Base-by-base conservation (phyloP, 208 protist genomes). In the Ichthyophonus hoferi region DNA sequence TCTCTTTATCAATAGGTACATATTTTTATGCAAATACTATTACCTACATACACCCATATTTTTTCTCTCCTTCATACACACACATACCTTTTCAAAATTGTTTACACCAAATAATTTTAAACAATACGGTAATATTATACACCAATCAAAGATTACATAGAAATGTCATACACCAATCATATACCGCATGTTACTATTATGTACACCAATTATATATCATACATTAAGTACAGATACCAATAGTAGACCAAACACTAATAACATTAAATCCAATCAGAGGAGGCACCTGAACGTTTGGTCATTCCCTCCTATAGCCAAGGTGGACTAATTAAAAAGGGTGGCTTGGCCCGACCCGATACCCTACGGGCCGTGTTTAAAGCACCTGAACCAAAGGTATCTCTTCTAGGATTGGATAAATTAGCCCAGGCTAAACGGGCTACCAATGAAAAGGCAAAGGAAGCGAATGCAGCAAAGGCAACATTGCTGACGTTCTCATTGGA, bases 371-470 rank as follows among this genome's bases (percentile, higher is more conserved):
- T 82, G 35, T 82, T 82, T 38, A 82, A 82, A n/a, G 78, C 81
- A 85, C 77, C 34, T 14, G 17, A 85, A 35, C 81, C 81, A 0
- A 42, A 17, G 24, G 81, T 14, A 58, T 85, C 81, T 3, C 24
- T 85, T 24, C 40, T 85, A 12, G 81, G 81, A 43, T 50, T 85
- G 17, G 81, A 85, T 34, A 85, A 85, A 42, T 42, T 85, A 14
- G 81, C 81, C 12, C 35, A 58, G 39, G 39, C 17, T 7, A 85
- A 85, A 38, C 35, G 81, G 24, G 50, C 50, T n/a, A 67, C 7
- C 50, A 7, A 67, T 7, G 50, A 67, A 24, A 37, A 43, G 40
- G 81, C 38, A 34, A 58, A 85, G 39, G 81, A 85, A 33, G 81
- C 24, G 33, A 58, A 58, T 7, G 77, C 17, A 34, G 0, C 31